phyloP scores from a whole-genome alignment of 2,329 filamentous ascomycete species.

The Fusarium gaditjirri region DNA sequence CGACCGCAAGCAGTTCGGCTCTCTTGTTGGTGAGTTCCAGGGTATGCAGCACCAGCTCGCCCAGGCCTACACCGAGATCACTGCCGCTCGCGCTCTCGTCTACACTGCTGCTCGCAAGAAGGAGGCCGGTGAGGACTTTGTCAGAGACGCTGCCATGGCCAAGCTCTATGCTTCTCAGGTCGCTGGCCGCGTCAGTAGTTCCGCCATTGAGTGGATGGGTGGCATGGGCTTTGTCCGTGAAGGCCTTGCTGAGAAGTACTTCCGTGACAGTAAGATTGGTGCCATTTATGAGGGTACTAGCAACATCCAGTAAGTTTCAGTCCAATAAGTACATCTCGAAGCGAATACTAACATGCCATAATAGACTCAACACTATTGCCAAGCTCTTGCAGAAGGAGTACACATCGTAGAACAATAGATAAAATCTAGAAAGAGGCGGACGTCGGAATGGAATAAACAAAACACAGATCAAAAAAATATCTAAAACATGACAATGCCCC shows the following conservation, averaged over 20 bases:
- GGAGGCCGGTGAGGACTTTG: constrained; percentile 96
- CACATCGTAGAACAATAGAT: constrained; percentile 51
- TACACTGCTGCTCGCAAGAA: constrained; percentile 98
- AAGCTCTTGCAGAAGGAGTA: constrained; percentile 72
- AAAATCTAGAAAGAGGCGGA: constrained; percentile 19
- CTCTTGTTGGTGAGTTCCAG: constrained; percentile 95
- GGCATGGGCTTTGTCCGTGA: constrained; percentile 99
- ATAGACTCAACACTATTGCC: constrained; percentile 70
- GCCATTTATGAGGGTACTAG: constrained; percentile 96
- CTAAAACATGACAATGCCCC: constrained; percentile 7
- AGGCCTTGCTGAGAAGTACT: constrained; percentile 97
- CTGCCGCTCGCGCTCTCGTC: constrained; percentile 88
- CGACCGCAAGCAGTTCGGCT: constrained; percentile 95
- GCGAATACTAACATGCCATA: constrained; percentile 44
- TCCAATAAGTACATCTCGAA: background rate
- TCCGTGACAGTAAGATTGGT: constrained; percentile 97
- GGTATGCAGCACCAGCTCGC: constrained; percentile 99
- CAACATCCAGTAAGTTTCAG: constrained; percentile 70
- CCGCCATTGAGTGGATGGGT: constrained; percentile 98
- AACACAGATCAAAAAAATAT: constrained; percentile 24
- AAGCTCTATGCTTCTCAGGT: constrained; percentile 96
- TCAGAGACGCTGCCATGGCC: constrained; percentile 96
- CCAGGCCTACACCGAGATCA: constrained; percentile 93
- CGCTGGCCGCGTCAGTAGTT: constrained; percentile 83
- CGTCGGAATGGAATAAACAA: constrained; percentile 10